These are phyloP conservation scores for Rutstroemia sp. DNA, from an alignment of 2,329 filamentous ascomycete species.

Conservation along the genomic window DNA sequence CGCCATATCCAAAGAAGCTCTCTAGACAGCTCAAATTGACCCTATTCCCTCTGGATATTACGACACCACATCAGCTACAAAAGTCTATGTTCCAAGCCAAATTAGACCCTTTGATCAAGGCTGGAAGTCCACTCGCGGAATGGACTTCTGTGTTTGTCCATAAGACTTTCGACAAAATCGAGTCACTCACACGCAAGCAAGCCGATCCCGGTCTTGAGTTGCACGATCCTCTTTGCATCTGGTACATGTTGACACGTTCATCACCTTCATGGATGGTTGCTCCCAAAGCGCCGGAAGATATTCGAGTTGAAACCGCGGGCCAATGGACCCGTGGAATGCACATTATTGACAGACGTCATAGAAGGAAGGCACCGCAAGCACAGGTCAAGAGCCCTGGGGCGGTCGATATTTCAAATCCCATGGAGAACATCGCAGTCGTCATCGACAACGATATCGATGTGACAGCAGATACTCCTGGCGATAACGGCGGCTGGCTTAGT, in stretches of 20 bases:
- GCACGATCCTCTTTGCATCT: constrained; percentile 73
- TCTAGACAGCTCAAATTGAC: constrained; percentile 58
- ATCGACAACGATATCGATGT: constrained; percentile 37
- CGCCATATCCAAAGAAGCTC: constrained; percentile 56
- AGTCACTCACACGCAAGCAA: constrained; percentile 50
- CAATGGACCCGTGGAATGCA: constrained; percentile 96
- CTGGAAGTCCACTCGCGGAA: constrained; percentile 63
- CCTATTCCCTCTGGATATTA: constrained; percentile 72
- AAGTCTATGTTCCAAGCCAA: constrained; percentile 50
- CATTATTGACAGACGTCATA: constrained; percentile 65
- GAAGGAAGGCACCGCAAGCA: constrained; percentile 41
- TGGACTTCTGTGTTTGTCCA: constrained; percentile 68
- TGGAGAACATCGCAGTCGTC: constrained; percentile 18
- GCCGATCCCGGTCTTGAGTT: constrained; percentile 55
- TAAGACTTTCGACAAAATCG: constrained; percentile 64
- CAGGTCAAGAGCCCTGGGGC: constrained; percentile 28
- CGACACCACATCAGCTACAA: constrained; percentile 59
- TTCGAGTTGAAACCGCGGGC: constrained; percentile 80
- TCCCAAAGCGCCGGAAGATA: constrained; percentile 60
- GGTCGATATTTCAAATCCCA: constrained; percentile 30
- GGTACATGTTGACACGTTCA: constrained; percentile 63
- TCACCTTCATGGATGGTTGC: constrained; percentile 51
- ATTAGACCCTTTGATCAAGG: constrained; percentile 47
- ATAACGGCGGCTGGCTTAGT: constrained; percentile 72
- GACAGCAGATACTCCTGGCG: constrained; percentile 55